These are phyloP conservation scores for Pilasporangium apinafurcum DNA, from an alignment of 352 stramenopile genomes.

Conservation along the genomic window DNA sequence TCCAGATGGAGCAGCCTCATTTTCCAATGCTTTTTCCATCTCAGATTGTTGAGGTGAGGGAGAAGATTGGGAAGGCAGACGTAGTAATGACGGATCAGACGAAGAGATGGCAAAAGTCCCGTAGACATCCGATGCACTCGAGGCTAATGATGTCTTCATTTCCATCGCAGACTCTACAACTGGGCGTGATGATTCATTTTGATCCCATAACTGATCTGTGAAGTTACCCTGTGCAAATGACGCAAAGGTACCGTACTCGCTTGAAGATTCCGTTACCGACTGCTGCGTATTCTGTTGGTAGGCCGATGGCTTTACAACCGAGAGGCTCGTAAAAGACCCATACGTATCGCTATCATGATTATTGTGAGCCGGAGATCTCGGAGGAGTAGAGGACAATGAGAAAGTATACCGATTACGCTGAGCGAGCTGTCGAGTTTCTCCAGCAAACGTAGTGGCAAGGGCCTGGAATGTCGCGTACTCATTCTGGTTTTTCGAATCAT, in stretches of 20 bases:
- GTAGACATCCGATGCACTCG: constrained; percentile 15
- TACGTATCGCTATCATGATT: constrained; percentile 11
- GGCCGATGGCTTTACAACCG: constrained; percentile 1
- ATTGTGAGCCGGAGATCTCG: background rate
- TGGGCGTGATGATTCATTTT: too few relatives aligned
- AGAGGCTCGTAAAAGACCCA: constrained; percentile 14
- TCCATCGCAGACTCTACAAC: too few relatives aligned
- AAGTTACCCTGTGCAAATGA: constrained; percentile 10
- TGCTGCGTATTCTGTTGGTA: background rate
- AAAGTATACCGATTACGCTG: constrained; percentile 3
- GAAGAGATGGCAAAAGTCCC: constrained; percentile 13
- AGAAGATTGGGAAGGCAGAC: too few relatives aligned
- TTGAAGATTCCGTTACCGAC: background rate
- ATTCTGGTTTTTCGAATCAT: constrained; percentile 1
- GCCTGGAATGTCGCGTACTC: constrained; percentile 11
- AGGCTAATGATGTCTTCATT: too few relatives aligned
- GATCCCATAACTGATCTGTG: too few relatives aligned
- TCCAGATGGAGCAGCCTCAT: too few relatives aligned
- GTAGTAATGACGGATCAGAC: too few relatives aligned
- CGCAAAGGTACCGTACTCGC: constrained; percentile 43
- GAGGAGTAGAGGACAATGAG: constrained; percentile 4
- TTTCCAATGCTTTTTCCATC: too few relatives aligned
- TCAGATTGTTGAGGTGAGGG: too few relatives aligned
- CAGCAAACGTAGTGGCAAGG: constrained; percentile 9
- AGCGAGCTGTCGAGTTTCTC: constrained; percentile 5